Evolutionary conservation across 108 stramenopile species (phyloP).

Genomic region (Pseudonitzschia multiseries): DNA sequence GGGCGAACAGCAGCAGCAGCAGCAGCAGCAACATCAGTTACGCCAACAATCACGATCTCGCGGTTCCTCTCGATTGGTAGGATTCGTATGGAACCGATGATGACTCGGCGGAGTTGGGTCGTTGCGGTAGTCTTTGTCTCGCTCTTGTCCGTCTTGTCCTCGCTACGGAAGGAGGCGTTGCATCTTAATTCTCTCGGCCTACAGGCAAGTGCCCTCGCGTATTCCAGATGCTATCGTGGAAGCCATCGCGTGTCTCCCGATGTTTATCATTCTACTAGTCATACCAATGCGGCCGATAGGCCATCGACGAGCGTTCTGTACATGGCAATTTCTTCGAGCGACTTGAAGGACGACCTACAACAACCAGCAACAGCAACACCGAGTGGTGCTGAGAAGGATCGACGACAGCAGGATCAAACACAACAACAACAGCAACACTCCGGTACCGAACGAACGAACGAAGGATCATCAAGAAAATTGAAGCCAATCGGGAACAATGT

Average conservation of each 20-base stretch:
- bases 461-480: not conserved
- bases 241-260: too few relatives aligned
- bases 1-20: too few relatives aligned
- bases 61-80: not conserved
- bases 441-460: not conserved
- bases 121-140: not conserved
- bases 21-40: not conserved
- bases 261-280: not conserved
- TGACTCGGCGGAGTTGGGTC: not conserved
- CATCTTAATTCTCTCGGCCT: not conserved
- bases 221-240: not conserved
- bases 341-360: constrained; percentile 20
- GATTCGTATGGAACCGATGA: not conserved
- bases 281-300: not conserved
- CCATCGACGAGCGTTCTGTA: constrained; percentile 1
- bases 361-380: not conserved
- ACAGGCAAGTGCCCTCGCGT: not conserved
- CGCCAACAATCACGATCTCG: not conserved
- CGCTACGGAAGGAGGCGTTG: not conserved
- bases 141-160: not conserved
- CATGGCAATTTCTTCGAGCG: constrained; percentile 34
- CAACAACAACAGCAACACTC: not conserved
- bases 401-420: not conserved
- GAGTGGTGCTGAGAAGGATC: not conserved
- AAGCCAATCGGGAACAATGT: constrained; percentile 16